These are phyloP conservation scores for Singerocomus inundabilis DNA, from an alignment of 1,284 basidiomycete genomes.

Conservation along the genomic window DNA sequence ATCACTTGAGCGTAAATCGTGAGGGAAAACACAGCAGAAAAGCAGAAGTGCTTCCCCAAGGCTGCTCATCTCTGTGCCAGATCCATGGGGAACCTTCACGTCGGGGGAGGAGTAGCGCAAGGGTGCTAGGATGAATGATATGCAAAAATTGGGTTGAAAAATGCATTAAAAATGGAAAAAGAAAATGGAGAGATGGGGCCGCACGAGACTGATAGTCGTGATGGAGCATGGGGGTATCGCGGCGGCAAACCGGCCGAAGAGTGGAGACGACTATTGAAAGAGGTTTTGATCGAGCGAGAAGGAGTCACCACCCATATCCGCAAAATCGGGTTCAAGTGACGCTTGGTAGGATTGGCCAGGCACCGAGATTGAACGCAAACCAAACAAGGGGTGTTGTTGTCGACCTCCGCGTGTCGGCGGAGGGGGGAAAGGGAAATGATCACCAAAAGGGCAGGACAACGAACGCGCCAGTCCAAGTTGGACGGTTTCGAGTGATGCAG, in stretches of 20 bases:
- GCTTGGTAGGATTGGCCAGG: conserved; percentile 19
- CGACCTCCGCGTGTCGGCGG: conserved; percentile 21
- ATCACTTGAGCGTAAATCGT: conserved; percentile 27
- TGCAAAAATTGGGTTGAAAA: conserved; percentile 32
- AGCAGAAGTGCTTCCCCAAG: conserved; percentile 12
- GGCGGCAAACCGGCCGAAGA: not conserved
- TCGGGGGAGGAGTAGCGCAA: conserved; percentile 20
- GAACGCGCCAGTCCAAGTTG: conserved; percentile 38
- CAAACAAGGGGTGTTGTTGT: conserved; percentile 22
- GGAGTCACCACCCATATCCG: conserved; percentile 50
- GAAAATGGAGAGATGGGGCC: conserved; percentile 8
- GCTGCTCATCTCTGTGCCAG: conserved; percentile 11
- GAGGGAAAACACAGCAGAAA: conserved; percentile 26
- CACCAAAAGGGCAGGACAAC: conserved; percentile 28
- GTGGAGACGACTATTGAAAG: conserved; percentile 38
- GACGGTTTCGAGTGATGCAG: conserved; percentile 44
- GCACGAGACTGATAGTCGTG: conserved; percentile 1
- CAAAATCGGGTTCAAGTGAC: conserved; percentile 36
- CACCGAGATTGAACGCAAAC: conserved; percentile 38
- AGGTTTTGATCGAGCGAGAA: conserved; percentile 43
- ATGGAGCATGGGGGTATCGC: conserved; percentile 8
- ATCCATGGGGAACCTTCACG: conserved; percentile 20
- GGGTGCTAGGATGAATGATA: conserved; percentile 31
- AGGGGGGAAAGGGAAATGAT: conserved; percentile 23
- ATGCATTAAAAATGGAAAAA: conserved; percentile 29